Percentiles rank a stretch among this genome's conserved stretches.
Conservation (phyloP, 352 stramenopile genomes). For the Blastocystis sp. region DNA sequence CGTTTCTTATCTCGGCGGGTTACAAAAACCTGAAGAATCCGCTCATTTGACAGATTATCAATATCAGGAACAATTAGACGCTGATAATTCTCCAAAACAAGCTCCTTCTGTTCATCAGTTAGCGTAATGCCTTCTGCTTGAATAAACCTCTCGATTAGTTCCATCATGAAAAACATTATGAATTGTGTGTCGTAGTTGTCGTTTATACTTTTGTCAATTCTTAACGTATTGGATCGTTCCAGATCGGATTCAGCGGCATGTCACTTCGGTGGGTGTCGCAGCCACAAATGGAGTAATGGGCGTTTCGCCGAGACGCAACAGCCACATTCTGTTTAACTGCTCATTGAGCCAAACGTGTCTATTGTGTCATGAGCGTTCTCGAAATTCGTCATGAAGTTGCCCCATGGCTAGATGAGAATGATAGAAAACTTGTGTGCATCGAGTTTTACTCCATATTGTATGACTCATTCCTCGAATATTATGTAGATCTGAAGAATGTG, state of each 20-base stretch:
- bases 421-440: neutral
- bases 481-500: slow-evolving; percentile 13
- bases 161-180: neutral
- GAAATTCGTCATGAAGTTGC: neutral
- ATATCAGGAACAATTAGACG: neutral
- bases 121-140: neutral
- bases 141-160: neutral
- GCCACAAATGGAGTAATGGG: too few species aligned
- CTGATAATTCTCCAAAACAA: neutral
- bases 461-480: neutral
- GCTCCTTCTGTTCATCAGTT: neutral
- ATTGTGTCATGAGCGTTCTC: neutral
- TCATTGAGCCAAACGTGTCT: too few species aligned
- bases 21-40: neutral
- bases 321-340: too few species aligned
- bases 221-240: too few species aligned
- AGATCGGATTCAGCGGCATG: too few species aligned
- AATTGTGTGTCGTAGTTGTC: neutral
- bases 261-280: too few species aligned
- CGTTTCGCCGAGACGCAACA: too few species aligned
- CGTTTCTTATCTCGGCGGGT: neutral
- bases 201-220: too few species aligned
- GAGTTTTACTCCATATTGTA: slow-evolving; percentile 6
- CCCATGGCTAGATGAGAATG: slow-evolving; percentile 7
- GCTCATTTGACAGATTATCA: neutral